Evolutionary conservation across 2,329 filamentous ascomycete species (phyloP).

Genomic region (Lasiodiplodia theobromae): DNA sequence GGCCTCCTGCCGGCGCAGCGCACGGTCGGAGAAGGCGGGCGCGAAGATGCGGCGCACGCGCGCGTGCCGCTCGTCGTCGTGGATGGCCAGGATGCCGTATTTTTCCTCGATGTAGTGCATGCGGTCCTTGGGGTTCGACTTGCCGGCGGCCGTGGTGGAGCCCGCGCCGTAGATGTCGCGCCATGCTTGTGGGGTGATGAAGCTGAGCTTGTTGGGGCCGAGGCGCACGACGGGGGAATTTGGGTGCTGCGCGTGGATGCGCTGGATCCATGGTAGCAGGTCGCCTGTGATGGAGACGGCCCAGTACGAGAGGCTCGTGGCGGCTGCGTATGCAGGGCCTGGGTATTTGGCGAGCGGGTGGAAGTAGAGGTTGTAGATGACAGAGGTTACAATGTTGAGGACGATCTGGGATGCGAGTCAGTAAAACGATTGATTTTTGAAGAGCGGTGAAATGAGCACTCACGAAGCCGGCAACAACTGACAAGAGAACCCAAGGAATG

Average conservation of each 20-base stretch:
- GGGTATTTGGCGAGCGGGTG: slow-evolving; percentile 29
- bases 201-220: slow-evolving; percentile 24
- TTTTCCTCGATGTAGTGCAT: slow-evolving; percentile 41
- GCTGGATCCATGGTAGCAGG: not conserved
- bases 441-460: not conserved
- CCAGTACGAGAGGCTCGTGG: slow-evolving; percentile 4
- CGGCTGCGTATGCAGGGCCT: slow-evolving; percentile 11
- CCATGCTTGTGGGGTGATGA: slow-evolving; percentile 27
- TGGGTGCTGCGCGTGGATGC: slow-evolving; percentile 15
- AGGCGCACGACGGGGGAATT: slow-evolving; percentile 23
- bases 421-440: not conserved
- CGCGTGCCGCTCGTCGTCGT: slow-evolving; percentile 32
- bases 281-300: not conserved
- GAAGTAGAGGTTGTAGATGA: slow-evolving; percentile 28
- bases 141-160: not conserved
- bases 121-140: slow-evolving; percentile 30
- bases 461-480: not conserved
- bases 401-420: not conserved
- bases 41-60: slow-evolving; percentile 33
- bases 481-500: not conserved
- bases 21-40: slow-evolving; percentile 43
- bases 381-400: not conserved
- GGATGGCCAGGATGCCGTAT: slow-evolving; percentile 42
- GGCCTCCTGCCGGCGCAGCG: slow-evolving; percentile 40
- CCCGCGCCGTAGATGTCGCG: slow-evolving; percentile 30